Percentiles rank a stretch among this genome's conserved stretches.
Evolutionary conservation across 352 stramenopile genomes (phyloP).

Genomic region (Phytophthora foliorum): DNA sequence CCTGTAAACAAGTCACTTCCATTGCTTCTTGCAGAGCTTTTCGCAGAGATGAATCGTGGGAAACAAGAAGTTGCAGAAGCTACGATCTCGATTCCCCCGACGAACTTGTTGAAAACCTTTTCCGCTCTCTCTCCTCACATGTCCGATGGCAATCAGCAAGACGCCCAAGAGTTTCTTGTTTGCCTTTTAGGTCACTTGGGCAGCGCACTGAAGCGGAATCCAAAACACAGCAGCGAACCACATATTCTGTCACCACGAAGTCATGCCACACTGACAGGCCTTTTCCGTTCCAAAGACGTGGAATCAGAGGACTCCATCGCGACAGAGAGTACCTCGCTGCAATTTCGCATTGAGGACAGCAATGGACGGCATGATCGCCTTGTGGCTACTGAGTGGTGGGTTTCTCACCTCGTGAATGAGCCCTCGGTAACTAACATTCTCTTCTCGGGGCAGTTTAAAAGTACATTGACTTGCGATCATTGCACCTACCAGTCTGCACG

Average conservation of each 20-base stretch:
- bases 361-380: conserved; percentile 94
- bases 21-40: conserved; percentile 85
- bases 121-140: conserved; percentile 90
- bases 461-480: conserved; percentile 86
- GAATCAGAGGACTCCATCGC: not conserved
- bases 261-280: conserved; percentile 30
- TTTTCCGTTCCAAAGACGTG: conserved; percentile 25
- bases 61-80: not conserved
- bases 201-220: conserved; percentile 91
- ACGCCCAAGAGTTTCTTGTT: conserved; percentile 95
- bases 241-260: conserved; percentile 45
- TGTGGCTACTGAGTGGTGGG: conserved; percentile 98
- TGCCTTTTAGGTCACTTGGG: conserved; percentile 94
- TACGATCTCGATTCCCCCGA: conserved; percentile 59
- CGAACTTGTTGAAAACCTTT: conserved; percentile 81
- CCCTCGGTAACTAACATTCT: conserved; percentile 96
- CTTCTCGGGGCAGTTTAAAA: conserved; percentile 98
- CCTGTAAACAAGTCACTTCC: conserved; percentile 46
- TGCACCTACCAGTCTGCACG: conserved; percentile 89
- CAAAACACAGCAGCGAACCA: conserved; percentile 60
- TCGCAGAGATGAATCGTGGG: conserved; percentile 50
- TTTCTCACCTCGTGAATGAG: conserved; percentile 95
- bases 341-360: conserved; percentile 83
- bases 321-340: not conserved
- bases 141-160: conserved; percentile 94